phyloP scores from a whole-genome alignment of 164 flowering plant species.

The Akebia trifoliata region DNA sequence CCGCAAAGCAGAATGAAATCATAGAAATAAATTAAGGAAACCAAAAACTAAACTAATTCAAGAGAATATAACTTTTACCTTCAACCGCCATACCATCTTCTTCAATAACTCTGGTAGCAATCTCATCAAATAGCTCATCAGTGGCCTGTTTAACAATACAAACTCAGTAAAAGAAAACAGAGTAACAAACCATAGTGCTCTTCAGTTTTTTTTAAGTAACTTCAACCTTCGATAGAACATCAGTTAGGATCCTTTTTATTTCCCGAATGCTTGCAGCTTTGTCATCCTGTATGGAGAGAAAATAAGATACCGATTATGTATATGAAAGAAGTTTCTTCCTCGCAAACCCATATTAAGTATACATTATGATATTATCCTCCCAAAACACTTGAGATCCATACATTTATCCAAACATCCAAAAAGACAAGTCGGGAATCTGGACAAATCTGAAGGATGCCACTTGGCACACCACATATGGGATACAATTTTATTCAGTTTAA shows the following conservation, averaged over 20 bases:
- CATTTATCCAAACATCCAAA: background rate
- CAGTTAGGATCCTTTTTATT: conserved; percentile 85
- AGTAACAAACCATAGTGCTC: background rate
- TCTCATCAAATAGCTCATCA: conserved; percentile 96
- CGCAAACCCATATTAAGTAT: too few relatives aligned
- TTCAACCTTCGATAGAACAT: conserved; percentile 85
- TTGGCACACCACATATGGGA: too few relatives aligned
- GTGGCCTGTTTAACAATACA: conserved; percentile 60
- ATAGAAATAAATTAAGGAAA: background rate
- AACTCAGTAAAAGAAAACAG: conserved; percentile 12
- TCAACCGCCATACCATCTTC: conserved; percentile 57
- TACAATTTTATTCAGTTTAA: too few relatives aligned
- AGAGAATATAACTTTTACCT: conserved; percentile 32
- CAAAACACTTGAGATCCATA: too few relatives aligned
- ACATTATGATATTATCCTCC: too few relatives aligned
- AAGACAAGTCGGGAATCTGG: too few relatives aligned
- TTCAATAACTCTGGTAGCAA: conserved; percentile 78
- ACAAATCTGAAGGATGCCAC: too few relatives aligned
- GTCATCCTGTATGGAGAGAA: conserved; percentile 53
- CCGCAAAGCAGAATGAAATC: conserved; percentile 7
- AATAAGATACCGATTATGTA: background rate
- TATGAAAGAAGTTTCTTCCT: too few relatives aligned
- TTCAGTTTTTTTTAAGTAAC: conserved; percentile 2
- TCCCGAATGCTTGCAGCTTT: conserved; percentile 87
- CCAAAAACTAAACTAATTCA: background rate